Conservation (phyloP, 345 rosid species). For the Populus simonii region DNA sequence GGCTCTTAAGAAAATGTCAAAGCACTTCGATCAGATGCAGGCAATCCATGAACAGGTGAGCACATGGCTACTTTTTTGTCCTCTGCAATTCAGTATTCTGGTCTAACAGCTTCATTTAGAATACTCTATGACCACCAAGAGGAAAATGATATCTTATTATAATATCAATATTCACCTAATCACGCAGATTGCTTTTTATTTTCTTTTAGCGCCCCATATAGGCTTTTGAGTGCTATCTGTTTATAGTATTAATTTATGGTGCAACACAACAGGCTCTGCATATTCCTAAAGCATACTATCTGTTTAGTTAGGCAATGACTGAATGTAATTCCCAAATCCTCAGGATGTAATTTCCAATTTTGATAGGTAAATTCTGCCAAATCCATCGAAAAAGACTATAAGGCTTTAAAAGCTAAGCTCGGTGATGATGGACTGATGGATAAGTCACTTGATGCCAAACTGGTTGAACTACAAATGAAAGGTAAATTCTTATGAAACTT, state of each 20-base stretch:
- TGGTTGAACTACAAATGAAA: constrained; percentile 63
- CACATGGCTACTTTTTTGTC: neutral
- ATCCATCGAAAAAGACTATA: constrained; percentile 72
- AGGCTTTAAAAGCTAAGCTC: constrained; percentile 60
- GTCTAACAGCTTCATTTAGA: neutral
- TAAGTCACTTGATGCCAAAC: constrained; percentile 73
- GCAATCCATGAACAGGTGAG: constrained; percentile 71
- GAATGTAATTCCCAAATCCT: neutral
- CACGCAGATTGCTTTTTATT: neutral
- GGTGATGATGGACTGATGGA: constrained; percentile 58
- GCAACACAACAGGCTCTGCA: too few relatives aligned
- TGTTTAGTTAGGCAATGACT: neutral
- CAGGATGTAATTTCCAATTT: neutral
- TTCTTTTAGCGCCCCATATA: neutral
- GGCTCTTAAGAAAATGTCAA: constrained; percentile 70
- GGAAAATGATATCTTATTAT: neutral
- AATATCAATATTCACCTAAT: neutral
- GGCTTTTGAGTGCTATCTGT: neutral
- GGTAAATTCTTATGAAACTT: constrained; percentile 39
- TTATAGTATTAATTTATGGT: too few relatives aligned
- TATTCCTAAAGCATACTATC: neutral
- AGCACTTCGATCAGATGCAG: constrained; percentile 71
- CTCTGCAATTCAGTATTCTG: neutral
- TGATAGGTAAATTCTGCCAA: constrained; percentile 68
- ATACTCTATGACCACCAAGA: neutral